Base-by-base conservation (phyloP, 2,329 filamentous ascomycete species). In the Coniochaeta hoffmannii region DNA sequence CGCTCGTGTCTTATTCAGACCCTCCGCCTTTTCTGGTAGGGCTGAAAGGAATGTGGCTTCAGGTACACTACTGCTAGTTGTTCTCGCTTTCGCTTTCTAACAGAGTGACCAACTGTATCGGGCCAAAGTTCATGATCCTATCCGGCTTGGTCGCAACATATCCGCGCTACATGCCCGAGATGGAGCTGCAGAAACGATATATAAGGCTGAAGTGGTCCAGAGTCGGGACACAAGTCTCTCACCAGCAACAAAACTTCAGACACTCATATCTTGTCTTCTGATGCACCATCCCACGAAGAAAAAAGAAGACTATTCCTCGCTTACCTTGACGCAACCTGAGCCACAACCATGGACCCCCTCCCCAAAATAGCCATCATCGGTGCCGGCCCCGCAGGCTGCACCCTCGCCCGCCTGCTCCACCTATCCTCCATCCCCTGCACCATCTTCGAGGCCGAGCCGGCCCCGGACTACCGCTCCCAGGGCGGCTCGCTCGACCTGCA, bases 401-500 rank as follows among this genome's bases (percentile, higher is more conserved):
- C 75, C 50, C 69, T 83, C 1, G 80, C 77, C 38, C 74, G 76
- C 19, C 72, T 84, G 34, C 73, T 85, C 8, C 69, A 76, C 52
- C 64, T 71, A n/a, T 68, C 74, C 56, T 66, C 68, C 50, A 69
- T 80, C 51, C 64, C 75, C 4, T 73, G 74, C 57, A 76, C 71
- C 7, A 66, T 85, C 26, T 85, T 76, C 60, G 76, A 83, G 65
- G 68, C 71, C 49, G 76, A 80, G 28, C 54, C 66, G 8, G 69
- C 71, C 3, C 70, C 72, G n/a, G 61, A 74, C 57, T 73, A 73
- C 54, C 71, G 76, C 41, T 71, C 66, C 6, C 76, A 81, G 62
- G 80, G 80, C 31, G 80, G 80, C 9, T 76, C 69, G 4, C 72
- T 85, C 2, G 80, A 83, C 60, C 66, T 85, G 9, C 80, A 84